Conservation (phyloP, 75 land plant species). For the Azolla pinnata region DNA sequence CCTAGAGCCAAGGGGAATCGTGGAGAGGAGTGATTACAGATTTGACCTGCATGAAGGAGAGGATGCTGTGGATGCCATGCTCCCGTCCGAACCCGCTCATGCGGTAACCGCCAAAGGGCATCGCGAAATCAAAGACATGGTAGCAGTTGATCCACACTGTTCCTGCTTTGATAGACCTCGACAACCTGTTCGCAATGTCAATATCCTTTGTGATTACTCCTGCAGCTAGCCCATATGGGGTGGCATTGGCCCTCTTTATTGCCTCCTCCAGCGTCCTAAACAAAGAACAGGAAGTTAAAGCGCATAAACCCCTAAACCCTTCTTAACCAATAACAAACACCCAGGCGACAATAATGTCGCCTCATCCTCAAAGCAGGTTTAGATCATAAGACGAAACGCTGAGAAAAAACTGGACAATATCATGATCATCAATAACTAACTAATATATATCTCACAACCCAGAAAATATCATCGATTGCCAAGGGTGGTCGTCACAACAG, state of each 20-base stretch:
- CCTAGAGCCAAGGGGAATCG: slow-evolving; percentile 63
- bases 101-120: slow-evolving; percentile 77
- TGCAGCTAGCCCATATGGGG: slow-evolving; percentile 63
- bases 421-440: no score
- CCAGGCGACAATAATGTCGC: neutral
- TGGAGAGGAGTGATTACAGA: slow-evolving; percentile 58
- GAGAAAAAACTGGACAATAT: no score
- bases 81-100: slow-evolving; percentile 72
- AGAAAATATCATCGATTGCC: no score
- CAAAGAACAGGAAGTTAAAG: no score
- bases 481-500: no score
- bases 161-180: slow-evolving; percentile 56
- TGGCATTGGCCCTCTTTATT: slow-evolving; percentile 51
- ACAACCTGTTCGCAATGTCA: slow-evolving; percentile 47
- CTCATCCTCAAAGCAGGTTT: no score
- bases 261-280: slow-evolving; percentile 59
- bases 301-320: neutral
- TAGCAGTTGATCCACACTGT: slow-evolving; percentile 65
- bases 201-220: slow-evolving; percentile 56
- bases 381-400: no score
- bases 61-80: slow-evolving; percentile 34
- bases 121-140: slow-evolving; percentile 35
- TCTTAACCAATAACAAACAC: neutral
- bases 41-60: slow-evolving; percentile 50
- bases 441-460: no score